A percentile compares a stretch with the other conserved stretches of the same genome.
Conservation (phyloP, 331 rosid genomes). For the Phaseolus coccineus region DNA sequence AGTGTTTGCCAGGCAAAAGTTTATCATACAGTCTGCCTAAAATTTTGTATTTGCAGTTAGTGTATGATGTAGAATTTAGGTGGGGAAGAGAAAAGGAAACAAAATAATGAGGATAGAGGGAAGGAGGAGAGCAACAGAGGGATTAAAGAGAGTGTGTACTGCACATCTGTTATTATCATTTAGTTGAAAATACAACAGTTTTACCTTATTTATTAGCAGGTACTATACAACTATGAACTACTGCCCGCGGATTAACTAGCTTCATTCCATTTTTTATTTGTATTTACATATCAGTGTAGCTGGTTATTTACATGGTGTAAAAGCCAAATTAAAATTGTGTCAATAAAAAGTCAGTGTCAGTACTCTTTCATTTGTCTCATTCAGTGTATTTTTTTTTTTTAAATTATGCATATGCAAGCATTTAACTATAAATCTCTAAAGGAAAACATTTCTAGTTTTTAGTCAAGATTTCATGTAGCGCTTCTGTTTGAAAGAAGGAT, state of each 20-base stretch:
- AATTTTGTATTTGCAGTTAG: background rate
- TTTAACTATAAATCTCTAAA: background rate
- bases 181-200: too few species aligned
- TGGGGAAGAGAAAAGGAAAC: too few species aligned
- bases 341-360: background rate
- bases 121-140: too few species aligned
- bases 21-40: conserved; percentile 21
- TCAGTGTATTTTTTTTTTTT: background rate
- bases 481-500: background rate
- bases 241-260: too few species aligned
- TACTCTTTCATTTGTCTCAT: conserved; percentile 21
- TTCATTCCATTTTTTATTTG: too few species aligned
- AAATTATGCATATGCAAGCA: background rate
- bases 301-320: background rate
- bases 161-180: too few species aligned
- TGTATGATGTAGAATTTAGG: too few species aligned
- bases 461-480: conserved; percentile 22
- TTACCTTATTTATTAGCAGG: too few species aligned
- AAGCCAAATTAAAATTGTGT: conserved; percentile 9
- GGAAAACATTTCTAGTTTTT: conserved; percentile 5
- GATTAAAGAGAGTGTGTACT: too few species aligned
- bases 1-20: background rate
- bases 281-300: background rate
- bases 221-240: background rate
- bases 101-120: too few species aligned